phyloP scores from a whole-genome alignment of 192 early-diverging fungal genomes.

The Podila epigama region DNA sequence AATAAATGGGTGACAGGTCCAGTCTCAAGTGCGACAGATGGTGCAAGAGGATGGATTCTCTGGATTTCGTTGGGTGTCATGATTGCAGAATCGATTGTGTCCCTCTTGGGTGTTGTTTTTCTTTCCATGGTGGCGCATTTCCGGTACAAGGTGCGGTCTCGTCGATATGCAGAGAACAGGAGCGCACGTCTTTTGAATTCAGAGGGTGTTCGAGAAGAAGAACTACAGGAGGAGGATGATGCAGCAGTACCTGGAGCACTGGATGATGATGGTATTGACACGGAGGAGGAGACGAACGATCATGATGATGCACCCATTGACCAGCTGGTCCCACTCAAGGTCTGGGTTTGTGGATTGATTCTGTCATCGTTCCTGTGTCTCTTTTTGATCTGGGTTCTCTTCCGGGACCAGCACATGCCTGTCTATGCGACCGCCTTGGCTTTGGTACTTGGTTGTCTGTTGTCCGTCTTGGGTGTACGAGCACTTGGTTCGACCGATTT shows the following conservation, averaged over 20 bases:
- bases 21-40: slow-evolving; percentile 72
- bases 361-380: slow-evolving; percentile 69
- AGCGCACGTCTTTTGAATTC: too few species aligned
- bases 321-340: slow-evolving; percentile 66
- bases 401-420: slow-evolving; percentile 65
- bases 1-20: slow-evolving; percentile 78
- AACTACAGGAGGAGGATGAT: slow-evolving; percentile 35
- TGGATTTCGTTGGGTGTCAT: slow-evolving; percentile 84
- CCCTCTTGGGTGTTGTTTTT: slow-evolving; percentile 59
- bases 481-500: slow-evolving; percentile 84
- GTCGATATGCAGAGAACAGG: slow-evolving; percentile 13
- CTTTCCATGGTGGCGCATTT: slow-evolving; percentile 51
- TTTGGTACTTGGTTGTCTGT: slow-evolving; percentile 72
- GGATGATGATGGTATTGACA: not conserved
- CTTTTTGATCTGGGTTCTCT: slow-evolving; percentile 67
- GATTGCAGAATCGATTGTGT: slow-evolving; percentile 76
- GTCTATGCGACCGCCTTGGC: slow-evolving; percentile 73
- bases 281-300: slow-evolving; percentile 2
- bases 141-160: slow-evolving; percentile 8
- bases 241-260: slow-evolving; percentile 1
- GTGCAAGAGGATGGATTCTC: slow-evolving; percentile 79
- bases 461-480: slow-evolving; percentile 84
- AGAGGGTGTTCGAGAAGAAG: slow-evolving; percentile 5
- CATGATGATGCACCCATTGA: slow-evolving; percentile 56
- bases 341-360: slow-evolving; percentile 71